phyloP scores from a whole-genome alignment of 2,329 filamentous ascomycete genomes.

The Phaeomoniella chlamydospora region DNA sequence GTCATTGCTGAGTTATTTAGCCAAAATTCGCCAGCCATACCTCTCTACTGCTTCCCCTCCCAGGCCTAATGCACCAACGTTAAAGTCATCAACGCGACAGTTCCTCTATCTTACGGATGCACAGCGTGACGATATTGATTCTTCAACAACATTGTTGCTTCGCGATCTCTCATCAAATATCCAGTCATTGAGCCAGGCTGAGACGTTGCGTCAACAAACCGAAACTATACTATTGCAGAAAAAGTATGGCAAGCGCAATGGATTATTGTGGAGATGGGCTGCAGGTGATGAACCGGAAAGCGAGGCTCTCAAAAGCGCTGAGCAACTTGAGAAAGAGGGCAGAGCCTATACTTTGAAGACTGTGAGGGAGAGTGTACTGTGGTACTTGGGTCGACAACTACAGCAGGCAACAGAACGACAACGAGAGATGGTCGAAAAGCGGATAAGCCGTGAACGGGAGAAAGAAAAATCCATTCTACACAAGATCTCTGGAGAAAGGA shows the following conservation, averaged over 20 bases:
- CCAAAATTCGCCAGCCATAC: constrained; percentile 75
- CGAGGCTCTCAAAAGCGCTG: constrained; percentile 38
- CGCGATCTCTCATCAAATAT: constrained; percentile 76
- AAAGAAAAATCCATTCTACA: constrained; percentile 77
- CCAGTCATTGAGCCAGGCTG: constrained; percentile 63
- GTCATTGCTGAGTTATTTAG: constrained; percentile 66
- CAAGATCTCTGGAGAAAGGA: constrained; percentile 36
- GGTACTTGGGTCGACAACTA: constrained; percentile 62
- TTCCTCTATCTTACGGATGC: constrained; percentile 56
- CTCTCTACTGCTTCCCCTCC: constrained; percentile 59
- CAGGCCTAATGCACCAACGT: constrained; percentile 18
- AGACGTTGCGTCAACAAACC: constrained; percentile 66
- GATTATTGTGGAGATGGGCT: constrained; percentile 53
- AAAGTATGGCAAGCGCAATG: constrained; percentile 45
- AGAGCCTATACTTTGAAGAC: constrained; percentile 49
- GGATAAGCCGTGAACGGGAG: constrained; percentile 72
- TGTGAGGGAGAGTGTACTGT: constrained; percentile 71
- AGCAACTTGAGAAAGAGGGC: constrained; percentile 61
- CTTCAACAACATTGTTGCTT: constrained; percentile 71
- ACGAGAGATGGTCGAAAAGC: constrained; percentile 82
- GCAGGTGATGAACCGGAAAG: constrained; percentile 32
- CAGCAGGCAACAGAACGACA: constrained; percentile 67
- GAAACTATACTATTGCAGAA: constrained; percentile 55
- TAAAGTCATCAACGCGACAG: constrained; percentile 18
- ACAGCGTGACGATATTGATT: constrained; percentile 76